These are phyloP conservation scores for Fusarium sacchari DNA, from an alignment of 2,329 filamentous ascomycete genomes.

Conservation along the genomic window DNA sequence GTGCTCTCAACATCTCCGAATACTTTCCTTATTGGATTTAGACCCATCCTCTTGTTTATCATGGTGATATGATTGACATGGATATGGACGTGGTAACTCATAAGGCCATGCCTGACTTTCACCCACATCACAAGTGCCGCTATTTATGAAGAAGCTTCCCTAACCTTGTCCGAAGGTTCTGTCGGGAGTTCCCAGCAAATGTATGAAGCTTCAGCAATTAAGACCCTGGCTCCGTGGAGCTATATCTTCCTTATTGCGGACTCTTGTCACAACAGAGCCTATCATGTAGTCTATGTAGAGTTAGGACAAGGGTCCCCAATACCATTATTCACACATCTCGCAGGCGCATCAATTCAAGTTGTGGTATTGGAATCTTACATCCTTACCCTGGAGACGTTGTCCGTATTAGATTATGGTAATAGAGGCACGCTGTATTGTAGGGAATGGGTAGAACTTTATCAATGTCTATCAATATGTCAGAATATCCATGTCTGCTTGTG, in stretches of 20 bases:
- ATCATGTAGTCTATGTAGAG: conserved; percentile 19
- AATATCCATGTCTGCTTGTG: conserved; percentile 3
- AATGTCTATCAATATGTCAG: conserved; percentile 9
- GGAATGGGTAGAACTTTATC: conserved; percentile 14
- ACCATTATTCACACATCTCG: neutral
- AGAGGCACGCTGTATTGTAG: neutral
- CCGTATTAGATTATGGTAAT: neutral
- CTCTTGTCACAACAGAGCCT: conserved; percentile 36
- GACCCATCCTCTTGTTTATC: neutral
- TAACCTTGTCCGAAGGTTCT: neutral
- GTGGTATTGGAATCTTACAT: neutral
- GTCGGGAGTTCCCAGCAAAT: neutral
- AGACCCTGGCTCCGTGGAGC: conserved; percentile 12
- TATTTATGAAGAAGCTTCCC: neutral
- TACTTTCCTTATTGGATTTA: neutral
- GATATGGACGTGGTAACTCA: neutral
- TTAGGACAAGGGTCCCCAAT: conserved; percentile 23
- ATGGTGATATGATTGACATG: neutral
- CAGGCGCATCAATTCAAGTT: conserved; percentile 2
- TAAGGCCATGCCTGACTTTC: neutral
- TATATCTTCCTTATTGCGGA: conserved; percentile 6
- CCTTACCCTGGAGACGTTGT: neutral
- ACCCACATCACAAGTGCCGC: neutral
- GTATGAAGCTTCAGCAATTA: neutral
- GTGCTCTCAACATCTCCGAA: neutral